A percentile compares a stretch with the other conserved stretches of the same genome.
Conservation (phyloP, 306 rosid species). For the Hippophae tibetana region DNA sequence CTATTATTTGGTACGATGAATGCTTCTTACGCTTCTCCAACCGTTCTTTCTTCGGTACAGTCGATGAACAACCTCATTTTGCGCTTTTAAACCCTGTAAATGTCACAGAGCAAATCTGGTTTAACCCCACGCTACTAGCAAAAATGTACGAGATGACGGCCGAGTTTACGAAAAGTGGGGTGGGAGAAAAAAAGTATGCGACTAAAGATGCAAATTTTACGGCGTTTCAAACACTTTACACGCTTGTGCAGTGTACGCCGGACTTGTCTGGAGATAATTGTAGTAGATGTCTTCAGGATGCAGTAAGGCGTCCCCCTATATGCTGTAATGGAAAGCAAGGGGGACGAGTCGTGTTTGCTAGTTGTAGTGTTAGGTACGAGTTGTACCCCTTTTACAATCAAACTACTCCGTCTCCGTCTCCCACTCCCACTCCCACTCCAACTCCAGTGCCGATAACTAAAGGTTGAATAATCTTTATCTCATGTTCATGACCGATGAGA, state of each 20-base stretch:
- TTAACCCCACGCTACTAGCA: not conserved
- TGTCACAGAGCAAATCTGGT: not conserved
- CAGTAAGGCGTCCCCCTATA: not conserved
- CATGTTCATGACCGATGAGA: no score
- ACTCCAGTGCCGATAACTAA: not conserved
- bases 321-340: conserved; percentile 17
- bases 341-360: conserved; percentile 13
- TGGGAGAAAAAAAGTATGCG: conserved; percentile 5
- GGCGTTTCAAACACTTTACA: not conserved
- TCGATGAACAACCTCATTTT: accelerated
- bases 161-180: not conserved
- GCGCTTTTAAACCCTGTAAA: accelerated
- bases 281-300: not conserved
- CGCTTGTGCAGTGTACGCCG: conserved; percentile 24
- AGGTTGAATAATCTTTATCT: no score
- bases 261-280: conserved; percentile 14
- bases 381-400: conserved; percentile 2
- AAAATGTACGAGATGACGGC: not conserved
- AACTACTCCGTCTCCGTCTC: not conserved
- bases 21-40: conserved; percentile 19
- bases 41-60: conserved; percentile 4
- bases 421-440: no score
- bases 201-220: not conserved
- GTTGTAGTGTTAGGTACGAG: conserved; percentile 23
- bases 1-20: conserved; percentile 14